Evolutionary conservation across 441 rosid species (phyloP), one percentile per base, ranked within the genome.

Genomic region (Kokia cookei): DNA sequence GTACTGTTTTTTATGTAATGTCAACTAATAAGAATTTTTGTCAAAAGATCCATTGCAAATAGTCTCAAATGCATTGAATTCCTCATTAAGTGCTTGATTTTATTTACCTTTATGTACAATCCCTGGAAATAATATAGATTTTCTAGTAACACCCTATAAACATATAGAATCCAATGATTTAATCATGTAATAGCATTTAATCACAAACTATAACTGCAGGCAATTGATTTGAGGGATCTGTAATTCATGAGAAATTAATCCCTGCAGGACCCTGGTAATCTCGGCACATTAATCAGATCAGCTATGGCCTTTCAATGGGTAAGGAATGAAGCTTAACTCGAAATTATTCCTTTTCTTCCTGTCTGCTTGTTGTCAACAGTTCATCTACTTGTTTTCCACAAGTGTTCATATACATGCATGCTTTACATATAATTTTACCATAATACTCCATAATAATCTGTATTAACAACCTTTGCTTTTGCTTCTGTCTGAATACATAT

Each of bases 181-280:
- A 70, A 62, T 75, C 19, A 9, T 26, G 32, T 47, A 57, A n/a
- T 40, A 51, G 51, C n/a, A 12, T 43, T 65, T 77, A 61, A 54
- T 72, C 22, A 42, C 51, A 29, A 37, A 32, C 65, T 53, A 26
- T 63, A n/a, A 75, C 67, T 77, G 65, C 78, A 55, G 61, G 42
- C 59, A 68, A 69, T 22, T 74, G 61, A 63, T 59, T 51, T 71
- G 58, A 24, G 27, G 66, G 72, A 62, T 58, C 71, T 60, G 76
- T 79, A 57, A 81, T 67, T 76, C 53, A 50, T 72, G 59, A 62
- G 15, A 75, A 54, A 55, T 68, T 73, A 76, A 76, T 77, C 72
- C 62, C 65, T 85, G 84, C 91, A 94, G 97, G 98, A 94, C 76
- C 97, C 96, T 3, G 99, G 99, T 74, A 94, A 94, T 83, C 93